phyloP scores from a whole-genome alignment of 140 eudicot genomes.

The Oenanthe javanica region DNA sequence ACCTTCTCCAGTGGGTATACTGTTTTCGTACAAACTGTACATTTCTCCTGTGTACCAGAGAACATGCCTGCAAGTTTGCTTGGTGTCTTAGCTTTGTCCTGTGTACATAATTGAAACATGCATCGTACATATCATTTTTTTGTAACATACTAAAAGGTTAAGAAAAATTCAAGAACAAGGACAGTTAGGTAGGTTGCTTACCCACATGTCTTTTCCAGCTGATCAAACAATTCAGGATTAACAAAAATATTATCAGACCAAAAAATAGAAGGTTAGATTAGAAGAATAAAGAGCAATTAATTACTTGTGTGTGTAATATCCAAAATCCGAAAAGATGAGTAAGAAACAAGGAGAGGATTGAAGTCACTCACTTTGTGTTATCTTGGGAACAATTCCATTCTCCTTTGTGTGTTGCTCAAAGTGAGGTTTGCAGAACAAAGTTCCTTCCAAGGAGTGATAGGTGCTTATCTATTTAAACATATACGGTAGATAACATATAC shows the following conservation, averaged over 20 bases:
- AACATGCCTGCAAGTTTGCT: conserved; percentile 73
- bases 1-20: conserved; percentile 97
- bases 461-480: conserved; percentile 50
- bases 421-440: conserved; percentile 82
- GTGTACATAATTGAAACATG: conserved; percentile 12
- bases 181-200: conserved; percentile 11
- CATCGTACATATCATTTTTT: not conserved
- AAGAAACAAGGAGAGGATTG: too few species aligned
- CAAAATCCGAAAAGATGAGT: not conserved
- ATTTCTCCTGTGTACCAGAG: conserved; percentile 92
- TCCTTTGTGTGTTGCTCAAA: conserved; percentile 81
- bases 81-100: conserved; percentile 46
- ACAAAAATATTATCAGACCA: conserved; percentile 5
- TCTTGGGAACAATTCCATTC: conserved; percentile 52
- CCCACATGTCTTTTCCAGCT: conserved; percentile 58
- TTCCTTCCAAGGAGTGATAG: conserved; percentile 60
- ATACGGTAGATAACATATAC: not conserved
- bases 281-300: not conserved
- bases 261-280: not conserved
- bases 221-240: conserved; percentile 8
- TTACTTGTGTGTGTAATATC: not conserved
- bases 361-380: conserved; percentile 31
- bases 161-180: not conserved
- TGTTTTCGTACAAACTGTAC: conserved; percentile 75
- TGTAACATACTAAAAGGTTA: not conserved